Evolutionary conservation across 352 stramenopile species (phyloP).

Genomic region (Pseudoperonospora humuli): DNA sequence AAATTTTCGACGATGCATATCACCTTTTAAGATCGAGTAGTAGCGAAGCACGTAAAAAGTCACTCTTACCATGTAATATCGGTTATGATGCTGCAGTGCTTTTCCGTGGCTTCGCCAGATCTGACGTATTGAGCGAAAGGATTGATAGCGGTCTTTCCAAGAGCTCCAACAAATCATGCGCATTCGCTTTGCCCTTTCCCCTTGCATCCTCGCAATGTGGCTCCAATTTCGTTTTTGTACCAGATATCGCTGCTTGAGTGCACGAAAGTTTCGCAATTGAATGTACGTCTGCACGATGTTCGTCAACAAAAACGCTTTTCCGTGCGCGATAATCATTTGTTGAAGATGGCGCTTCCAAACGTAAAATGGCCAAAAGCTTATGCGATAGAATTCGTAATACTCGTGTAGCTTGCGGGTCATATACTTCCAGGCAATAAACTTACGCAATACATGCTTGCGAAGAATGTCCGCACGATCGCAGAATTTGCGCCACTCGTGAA

Average conservation of each 20-base stretch:
- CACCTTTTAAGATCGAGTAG: slow-evolving; percentile 44
- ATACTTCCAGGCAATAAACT: slow-evolving; percentile 62
- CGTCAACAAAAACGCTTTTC: slow-evolving; percentile 49
- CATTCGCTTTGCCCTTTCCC: slow-evolving; percentile 16
- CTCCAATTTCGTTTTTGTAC: slow-evolving; percentile 24
- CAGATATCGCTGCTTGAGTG: slow-evolving; percentile 28
- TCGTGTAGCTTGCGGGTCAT: slow-evolving; percentile 37
- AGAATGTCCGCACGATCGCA: slow-evolving; percentile 32
- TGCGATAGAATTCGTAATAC: slow-evolving; percentile 50
- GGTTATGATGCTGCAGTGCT: slow-evolving; percentile 47
- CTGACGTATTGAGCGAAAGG: slow-evolving; percentile 22
- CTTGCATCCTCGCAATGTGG: slow-evolving; percentile 22
- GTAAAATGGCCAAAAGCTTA: slow-evolving; percentile 75
- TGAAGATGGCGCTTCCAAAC: slow-evolving; percentile 72
- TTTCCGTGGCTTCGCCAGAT: slow-evolving; percentile 42
- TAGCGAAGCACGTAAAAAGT: slow-evolving; percentile 55
- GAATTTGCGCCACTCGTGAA: slow-evolving; percentile 41
- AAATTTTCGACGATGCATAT: slow-evolving; percentile 34
- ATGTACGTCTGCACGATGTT: slow-evolving; percentile 52
- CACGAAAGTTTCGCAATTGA: slow-evolving; percentile 47
- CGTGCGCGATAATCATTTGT: slow-evolving; percentile 51
- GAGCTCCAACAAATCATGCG: slow-evolving; percentile 22
- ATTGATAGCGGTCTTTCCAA: slow-evolving; percentile 27
- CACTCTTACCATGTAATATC: slow-evolving; percentile 48
- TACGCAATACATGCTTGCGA: slow-evolving; percentile 37